Evolutionary conservation across 2,329 filamentous ascomycete species (phyloP).

Genomic region (Zalaria sp.): DNA sequence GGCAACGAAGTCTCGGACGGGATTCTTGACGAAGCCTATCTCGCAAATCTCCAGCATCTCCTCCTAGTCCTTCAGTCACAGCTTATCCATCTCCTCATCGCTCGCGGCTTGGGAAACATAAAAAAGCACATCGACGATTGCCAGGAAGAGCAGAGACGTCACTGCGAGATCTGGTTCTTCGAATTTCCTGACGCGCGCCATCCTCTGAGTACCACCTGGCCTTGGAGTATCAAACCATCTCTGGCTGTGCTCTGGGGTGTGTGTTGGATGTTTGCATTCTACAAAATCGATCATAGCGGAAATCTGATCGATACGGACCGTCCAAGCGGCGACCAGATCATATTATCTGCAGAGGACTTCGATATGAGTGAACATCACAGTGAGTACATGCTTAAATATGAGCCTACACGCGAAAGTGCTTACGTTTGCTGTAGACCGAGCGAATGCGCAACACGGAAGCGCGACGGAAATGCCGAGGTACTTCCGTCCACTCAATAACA

Average conservation of each 20-base stretch:
- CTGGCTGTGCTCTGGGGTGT: conserved; percentile 23
- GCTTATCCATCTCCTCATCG: conserved; percentile 15
- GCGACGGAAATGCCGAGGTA: too few relatives aligned
- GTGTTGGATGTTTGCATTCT: conserved; percentile 21
- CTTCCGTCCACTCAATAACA: too few relatives aligned
- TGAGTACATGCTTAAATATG: too few relatives aligned
- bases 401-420: too few relatives aligned
- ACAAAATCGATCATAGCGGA: not conserved
- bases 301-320: conserved; percentile 1
- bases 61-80: conserved; percentile 23
- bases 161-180: conserved; percentile 15
- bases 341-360: too few relatives aligned
- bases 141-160: conserved; percentile 10
- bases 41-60: conserved; percentile 30
- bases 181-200: conserved; percentile 17
- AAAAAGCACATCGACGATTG: conserved; percentile 10
- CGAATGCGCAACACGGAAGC: too few relatives aligned
- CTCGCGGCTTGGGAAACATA: conserved; percentile 7
- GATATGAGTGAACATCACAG: too few relatives aligned
- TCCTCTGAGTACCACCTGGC: conserved; percentile 22
- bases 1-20: conserved; percentile 14
- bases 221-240: conserved; percentile 20
- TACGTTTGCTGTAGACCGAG: too few relatives aligned
- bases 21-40: conserved; percentile 17
- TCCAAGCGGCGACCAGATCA: too few relatives aligned